Evolutionary conservation across 176 grass and related monocot genomes (phyloP).

Genomic region (Tillandsia leiboldiana): DNA sequence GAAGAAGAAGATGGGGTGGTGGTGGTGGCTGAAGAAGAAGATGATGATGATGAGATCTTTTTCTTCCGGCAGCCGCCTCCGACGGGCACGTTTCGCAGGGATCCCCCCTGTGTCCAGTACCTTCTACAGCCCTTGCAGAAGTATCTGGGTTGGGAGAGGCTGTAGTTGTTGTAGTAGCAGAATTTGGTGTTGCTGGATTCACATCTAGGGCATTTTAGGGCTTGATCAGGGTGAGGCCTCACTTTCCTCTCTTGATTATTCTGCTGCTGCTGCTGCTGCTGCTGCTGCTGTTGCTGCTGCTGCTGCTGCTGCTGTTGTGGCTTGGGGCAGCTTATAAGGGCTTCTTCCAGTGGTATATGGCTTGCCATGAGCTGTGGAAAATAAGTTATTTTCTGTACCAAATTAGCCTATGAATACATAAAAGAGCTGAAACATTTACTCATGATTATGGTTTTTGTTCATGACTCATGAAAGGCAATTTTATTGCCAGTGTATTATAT

Average conservation of each 20-base stretch:
- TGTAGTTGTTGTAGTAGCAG: conserved; percentile 99
- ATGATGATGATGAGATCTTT: background rate
- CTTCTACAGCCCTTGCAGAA: conserved; percentile 23
- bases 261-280: background rate
- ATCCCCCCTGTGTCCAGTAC: conserved; percentile 24
- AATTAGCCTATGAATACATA: background rate
- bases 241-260: background rate
- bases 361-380: conserved; percentile 3
- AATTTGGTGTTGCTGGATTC: conserved; percentile 81
- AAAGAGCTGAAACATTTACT: background rate
- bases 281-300: background rate
- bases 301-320: background rate
- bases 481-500: background rate
- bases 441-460: background rate
- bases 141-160: conserved; percentile 44
- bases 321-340: background rate
- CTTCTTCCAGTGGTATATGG: conserved; percentile 1
- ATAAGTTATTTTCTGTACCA: background rate
- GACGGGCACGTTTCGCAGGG: conserved; percentile 21
- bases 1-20: background rate
- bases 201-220: conserved; percentile 57
- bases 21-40: background rate
- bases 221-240: conserved; percentile 16
- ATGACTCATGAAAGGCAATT: background rate
- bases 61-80: conserved; percentile 25